Evolutionary conservation across 352 stramenopile species (phyloP), one percentile per base, ranked within the genome.

Genomic region (Globisporangium emineosum): DNA sequence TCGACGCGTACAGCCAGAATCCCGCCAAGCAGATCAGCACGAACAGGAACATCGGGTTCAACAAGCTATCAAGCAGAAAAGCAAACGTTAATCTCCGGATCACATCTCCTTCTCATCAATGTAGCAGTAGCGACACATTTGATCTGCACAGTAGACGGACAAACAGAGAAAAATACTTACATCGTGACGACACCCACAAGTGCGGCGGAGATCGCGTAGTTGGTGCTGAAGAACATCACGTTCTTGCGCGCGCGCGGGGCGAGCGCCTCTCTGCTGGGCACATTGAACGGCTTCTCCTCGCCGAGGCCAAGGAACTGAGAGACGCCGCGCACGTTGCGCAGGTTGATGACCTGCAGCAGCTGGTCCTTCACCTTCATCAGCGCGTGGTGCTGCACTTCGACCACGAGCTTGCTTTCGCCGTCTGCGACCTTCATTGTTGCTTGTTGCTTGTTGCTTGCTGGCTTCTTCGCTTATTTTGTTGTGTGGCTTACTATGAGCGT

Each of bases 11-110:
- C 32, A 91, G 75, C 86, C 86, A 95, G 43, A 91, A 91, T 49
- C 78, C 86, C 21, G 65, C 78, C 49, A 95, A 51, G 64, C 86
- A 95, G 57, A 95, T 93, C 35, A 95, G 74, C 23, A 92, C 83
- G 72, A 95, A 95, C 10, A 95, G 72, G 64, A 95, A 95, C 61
- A 95, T 83, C 63, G 86, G 86, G 66, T 95, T 95, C 50, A 95
- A 58, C 59, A 94, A 50, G 54, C 83, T 94, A 69, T 37, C 62
- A 30, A 50, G 21, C 19, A 52, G 1, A 12, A 66, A 25, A 55
- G 29, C 43, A 58, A 37, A 19, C 42, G 35, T 62, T 43, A 62
- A 30, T n/a, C 51, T 54, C 19, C 33, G 27, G 23, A 12, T 25
- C 19, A 50, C n/a, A 21, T 13, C 10, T 23, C 32, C 61, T 52